Conservation (phyloP, 2,329 filamentous ascomycete genomes). For the Aspergillus awamori region DNA sequence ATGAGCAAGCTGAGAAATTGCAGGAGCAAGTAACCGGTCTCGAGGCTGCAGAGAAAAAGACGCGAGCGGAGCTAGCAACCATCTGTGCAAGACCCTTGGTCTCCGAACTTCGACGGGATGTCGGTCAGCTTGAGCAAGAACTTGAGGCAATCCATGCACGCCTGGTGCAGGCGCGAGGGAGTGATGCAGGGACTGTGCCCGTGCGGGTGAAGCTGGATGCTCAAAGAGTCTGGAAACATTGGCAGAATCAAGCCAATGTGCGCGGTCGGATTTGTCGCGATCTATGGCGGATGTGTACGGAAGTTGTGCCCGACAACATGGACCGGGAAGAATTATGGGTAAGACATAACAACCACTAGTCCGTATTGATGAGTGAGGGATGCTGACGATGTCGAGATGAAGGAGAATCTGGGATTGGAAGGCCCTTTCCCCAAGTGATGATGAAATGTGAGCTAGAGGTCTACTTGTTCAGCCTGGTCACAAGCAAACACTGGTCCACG, state of each 20-base stretch:
- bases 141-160: constrained; percentile 45
- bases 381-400: constrained; percentile 9
- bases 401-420: constrained; percentile 45
- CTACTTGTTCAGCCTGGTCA: not conserved
- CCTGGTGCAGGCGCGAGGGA: constrained; percentile 46
- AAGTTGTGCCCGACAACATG: constrained; percentile 52
- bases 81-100: constrained; percentile 55
- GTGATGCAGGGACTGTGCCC: constrained; percentile 47
- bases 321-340: constrained; percentile 55
- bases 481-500: too few species aligned
- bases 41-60: constrained; percentile 51
- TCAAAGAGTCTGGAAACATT: constrained; percentile 51
- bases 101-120: constrained; percentile 50
- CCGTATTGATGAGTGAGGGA: not conserved
- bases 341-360: constrained; percentile 7
- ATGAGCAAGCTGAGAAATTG: constrained; percentile 52
- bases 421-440: constrained; percentile 30
- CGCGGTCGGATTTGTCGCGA: constrained; percentile 55
- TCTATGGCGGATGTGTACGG: constrained; percentile 55
- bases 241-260: constrained; percentile 42
- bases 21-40: constrained; percentile 49
- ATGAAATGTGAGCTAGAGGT: not conserved
- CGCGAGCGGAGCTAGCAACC: constrained; percentile 51
- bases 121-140: constrained; percentile 50
- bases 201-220: constrained; percentile 52